These are phyloP conservation scores for Chytriomyces confervae DNA, from an alignment of 192 early-diverging fungal genomes.

Conservation along the genomic window DNA sequence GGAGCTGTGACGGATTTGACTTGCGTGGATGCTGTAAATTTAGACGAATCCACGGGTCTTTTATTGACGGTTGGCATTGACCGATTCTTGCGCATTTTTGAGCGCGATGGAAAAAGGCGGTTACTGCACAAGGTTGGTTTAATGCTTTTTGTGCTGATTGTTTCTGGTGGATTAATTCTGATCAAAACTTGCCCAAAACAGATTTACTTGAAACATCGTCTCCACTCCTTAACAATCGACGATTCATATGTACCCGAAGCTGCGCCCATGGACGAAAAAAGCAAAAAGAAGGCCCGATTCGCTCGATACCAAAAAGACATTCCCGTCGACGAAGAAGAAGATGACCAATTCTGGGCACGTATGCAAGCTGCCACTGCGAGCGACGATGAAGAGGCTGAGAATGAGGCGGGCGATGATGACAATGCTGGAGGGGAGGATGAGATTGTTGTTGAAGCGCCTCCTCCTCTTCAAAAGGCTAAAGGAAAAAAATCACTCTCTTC, in stretches of 20 bases:
- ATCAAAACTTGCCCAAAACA: not conserved
- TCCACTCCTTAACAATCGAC: slow-evolving; percentile 3
- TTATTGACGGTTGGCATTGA: slow-evolving; percentile 75
- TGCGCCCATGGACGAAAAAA: not conserved
- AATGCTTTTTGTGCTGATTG: not conserved
- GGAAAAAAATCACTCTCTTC: not conserved
- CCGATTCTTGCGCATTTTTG: slow-evolving; percentile 78
- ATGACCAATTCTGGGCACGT: slow-evolving; percentile 13
- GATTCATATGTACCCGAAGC: not conserved
- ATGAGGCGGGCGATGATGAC: not conserved
- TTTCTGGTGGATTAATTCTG: not conserved
- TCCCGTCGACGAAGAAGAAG: slow-evolving; percentile 8
- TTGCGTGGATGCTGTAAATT: not conserved
- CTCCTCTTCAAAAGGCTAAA: not conserved
- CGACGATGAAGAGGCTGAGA: slow-evolving; percentile 13
- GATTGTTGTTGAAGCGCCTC: not conserved
- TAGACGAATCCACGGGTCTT: not conserved
- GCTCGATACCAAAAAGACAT: not conserved
- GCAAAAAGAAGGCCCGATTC: not conserved
- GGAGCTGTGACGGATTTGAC: slow-evolving; percentile 49
- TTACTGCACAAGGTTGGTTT: slow-evolving; percentile 37
- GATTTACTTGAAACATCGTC: slow-evolving; percentile 25
- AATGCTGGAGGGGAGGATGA: slow-evolving; percentile 6
- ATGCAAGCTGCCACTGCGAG: not conserved
- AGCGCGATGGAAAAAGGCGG: slow-evolving; percentile 51